Evolutionary conservation across 192 early-diverging fungal genomes (phyloP).

Genomic region (Pecoramyces ruminantium): DNA sequence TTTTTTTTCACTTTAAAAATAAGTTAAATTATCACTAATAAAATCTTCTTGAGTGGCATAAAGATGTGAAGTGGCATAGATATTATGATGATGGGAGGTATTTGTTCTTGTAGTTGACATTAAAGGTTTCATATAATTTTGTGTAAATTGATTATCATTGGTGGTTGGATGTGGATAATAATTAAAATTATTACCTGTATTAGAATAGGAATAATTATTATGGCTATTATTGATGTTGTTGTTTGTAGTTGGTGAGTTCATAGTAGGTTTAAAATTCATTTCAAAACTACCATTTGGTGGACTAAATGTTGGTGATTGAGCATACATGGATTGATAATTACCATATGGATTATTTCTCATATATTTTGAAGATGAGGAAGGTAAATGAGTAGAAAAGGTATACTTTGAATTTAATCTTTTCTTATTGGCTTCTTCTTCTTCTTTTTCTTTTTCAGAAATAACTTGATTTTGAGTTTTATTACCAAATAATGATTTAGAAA

Average conservation of each 20-base stretch:
- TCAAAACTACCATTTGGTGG: too few relatives aligned
- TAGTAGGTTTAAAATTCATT: too few relatives aligned
- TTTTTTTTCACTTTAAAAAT: too few relatives aligned
- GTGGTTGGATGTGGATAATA: too few relatives aligned
- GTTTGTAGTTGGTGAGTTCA: too few relatives aligned
- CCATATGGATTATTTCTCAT: background rate
- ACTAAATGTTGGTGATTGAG: too few relatives aligned
- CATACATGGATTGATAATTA: background rate
- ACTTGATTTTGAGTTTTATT: background rate
- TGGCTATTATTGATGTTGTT: too few relatives aligned
- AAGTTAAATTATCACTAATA: background rate
- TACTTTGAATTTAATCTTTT: background rate
- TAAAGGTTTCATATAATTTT: too few relatives aligned
- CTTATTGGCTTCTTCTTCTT: background rate
- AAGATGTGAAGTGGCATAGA: background rate
- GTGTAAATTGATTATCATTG: too few relatives aligned
- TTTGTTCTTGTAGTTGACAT: background rate
- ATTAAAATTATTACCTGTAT: too few relatives aligned
- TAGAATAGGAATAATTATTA: too few relatives aligned
- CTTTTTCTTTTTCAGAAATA: background rate
- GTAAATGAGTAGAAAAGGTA: background rate
- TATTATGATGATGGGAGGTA: background rate
- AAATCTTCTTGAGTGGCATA: background rate
- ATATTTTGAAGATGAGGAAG: background rate
- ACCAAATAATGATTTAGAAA: too few relatives aligned